These are phyloP conservation scores for Pleurotus cornucopiae DNA, from an alignment of 768 basidiomycete genomes.

Conservation along the genomic window DNA sequence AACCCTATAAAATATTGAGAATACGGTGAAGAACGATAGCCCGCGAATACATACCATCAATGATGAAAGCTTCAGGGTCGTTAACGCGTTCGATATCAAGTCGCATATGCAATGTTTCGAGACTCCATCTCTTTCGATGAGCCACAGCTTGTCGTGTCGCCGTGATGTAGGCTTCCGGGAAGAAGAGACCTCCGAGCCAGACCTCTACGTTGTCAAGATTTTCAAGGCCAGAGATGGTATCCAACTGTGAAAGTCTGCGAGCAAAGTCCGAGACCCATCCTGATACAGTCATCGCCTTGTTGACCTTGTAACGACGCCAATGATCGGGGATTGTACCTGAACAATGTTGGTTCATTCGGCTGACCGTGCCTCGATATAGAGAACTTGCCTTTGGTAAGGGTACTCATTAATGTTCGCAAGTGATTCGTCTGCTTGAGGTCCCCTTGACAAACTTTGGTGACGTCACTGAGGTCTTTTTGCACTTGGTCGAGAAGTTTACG, in stretches of 20 bases:
- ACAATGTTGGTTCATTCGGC: slow-evolving; percentile 10
- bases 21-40: slow-evolving; percentile 2
- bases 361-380: slow-evolving; percentile 1
- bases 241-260: slow-evolving; percentile 79
- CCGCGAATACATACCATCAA: slow-evolving; percentile 65
- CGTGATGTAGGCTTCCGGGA: slow-evolving; percentile 94
- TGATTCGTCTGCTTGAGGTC: slow-evolving; percentile 95
- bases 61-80: slow-evolving; percentile 75
- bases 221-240: slow-evolving; percentile 61
- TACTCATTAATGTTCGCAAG: slow-evolving; percentile 85
- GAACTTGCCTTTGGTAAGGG: slow-evolving; percentile 76
- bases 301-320: slow-evolving; percentile 89
- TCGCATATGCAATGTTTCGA: slow-evolving; percentile 80
- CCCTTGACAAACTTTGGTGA: slow-evolving; percentile 83
- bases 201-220: slow-evolving; percentile 70
- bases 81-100: slow-evolving; percentile 81
- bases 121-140: slow-evolving; percentile 85
- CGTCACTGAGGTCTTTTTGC: slow-evolving; percentile 73
- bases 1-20: slow-evolving; percentile 51
- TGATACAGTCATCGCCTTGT: slow-evolving; percentile 74
- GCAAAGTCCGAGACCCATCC: slow-evolving; percentile 84
- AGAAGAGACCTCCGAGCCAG: slow-evolving; percentile 93
- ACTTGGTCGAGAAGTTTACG: slow-evolving; percentile 75
- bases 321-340: slow-evolving; percentile 83
- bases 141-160: slow-evolving; percentile 96